Evolutionary conservation across 768 basidiomycete genomes (phyloP).

Genomic region (Rhizopogon vesiculosus): DNA sequence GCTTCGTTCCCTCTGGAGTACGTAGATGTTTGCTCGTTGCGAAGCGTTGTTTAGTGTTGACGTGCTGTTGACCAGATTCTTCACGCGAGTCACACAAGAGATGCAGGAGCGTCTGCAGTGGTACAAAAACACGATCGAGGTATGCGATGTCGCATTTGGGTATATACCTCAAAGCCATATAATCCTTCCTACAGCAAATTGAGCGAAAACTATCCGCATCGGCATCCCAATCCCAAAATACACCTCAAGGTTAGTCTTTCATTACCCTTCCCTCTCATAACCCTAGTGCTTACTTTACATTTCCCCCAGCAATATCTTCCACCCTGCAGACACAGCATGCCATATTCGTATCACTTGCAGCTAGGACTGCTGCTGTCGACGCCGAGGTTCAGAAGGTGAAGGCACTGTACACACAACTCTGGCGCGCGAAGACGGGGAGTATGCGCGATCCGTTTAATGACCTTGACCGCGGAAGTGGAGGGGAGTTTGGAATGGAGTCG

Average conservation of each 20-base stretch:
- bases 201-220: conserved; percentile 76
- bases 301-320: conserved; percentile 55
- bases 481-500: conserved; percentile 41
- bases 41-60: neutral
- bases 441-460: conserved; percentile 78
- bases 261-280: neutral
- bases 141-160: conserved; percentile 20
- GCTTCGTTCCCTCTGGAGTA: conserved; percentile 82
- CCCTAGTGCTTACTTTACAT: conserved; percentile 5
- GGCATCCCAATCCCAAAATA: conserved; percentile 55
- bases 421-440: conserved; percentile 77
- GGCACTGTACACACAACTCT: conserved; percentile 67
- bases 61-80: conserved; percentile 44
- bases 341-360: conserved; percentile 72
- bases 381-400: conserved; percentile 76
- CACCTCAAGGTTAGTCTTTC: conserved; percentile 61
- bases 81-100: conserved; percentile 64
- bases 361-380: conserved; percentile 69
- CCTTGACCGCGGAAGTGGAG: conserved; percentile 31
- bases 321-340: conserved; percentile 79
- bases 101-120: conserved; percentile 69
- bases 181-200: conserved; percentile 38
- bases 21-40: conserved; percentile 13
- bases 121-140: conserved; percentile 82
- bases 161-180: neutral